Evolutionary conservation across 148 eudicot genomes (phyloP).

Genomic region (Fallopia convolvulus): DNA sequence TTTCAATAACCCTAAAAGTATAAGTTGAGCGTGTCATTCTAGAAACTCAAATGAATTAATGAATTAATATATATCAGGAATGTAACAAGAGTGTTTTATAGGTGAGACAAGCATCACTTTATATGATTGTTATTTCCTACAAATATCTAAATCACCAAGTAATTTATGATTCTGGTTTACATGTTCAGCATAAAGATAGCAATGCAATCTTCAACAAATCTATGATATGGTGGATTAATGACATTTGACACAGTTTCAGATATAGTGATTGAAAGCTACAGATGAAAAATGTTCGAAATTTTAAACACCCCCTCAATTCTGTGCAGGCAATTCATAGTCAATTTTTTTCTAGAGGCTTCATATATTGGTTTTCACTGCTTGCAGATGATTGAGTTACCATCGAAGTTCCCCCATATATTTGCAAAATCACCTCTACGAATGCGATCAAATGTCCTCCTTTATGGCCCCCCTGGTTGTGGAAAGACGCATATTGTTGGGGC

Average conservation of each 20-base stretch:
- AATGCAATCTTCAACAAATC: not conserved
- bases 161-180: not conserved
- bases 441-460: conserved; percentile 87
- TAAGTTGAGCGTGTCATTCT: not conserved
- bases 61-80: not conserved
- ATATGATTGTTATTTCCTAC: not conserved
- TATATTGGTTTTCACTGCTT: not conserved
- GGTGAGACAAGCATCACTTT: not conserved
- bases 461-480: conserved; percentile 99
- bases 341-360: not conserved
- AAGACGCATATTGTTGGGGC: conserved; percentile 98
- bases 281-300: not conserved
- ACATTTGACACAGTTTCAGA: not conserved
- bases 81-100: not conserved
- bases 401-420: conserved; percentile 79
- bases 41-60: conserved; percentile 3
- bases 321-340: not conserved
- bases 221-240: not conserved
- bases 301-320: not conserved
- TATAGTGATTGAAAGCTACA: not conserved
- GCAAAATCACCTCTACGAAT: conserved; percentile 75
- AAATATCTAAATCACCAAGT: not conserved
- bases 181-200: not conserved
- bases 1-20: not conserved
- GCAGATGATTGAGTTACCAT: conserved; percentile 95